phyloP scores from a whole-genome alignment of 306 rosid species.

The Quercus suber region DNA sequence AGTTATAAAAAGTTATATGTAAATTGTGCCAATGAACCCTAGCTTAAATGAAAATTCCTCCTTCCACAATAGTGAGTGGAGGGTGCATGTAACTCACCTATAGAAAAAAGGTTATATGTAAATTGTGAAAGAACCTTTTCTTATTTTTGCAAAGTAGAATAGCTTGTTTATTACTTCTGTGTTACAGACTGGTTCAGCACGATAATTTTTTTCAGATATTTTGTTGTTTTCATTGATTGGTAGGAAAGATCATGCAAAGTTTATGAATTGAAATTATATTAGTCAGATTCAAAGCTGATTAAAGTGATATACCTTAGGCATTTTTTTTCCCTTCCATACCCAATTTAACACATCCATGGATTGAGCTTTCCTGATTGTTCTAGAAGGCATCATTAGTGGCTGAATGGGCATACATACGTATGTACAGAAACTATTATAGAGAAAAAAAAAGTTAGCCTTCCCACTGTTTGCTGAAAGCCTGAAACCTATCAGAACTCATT shows the following conservation, averaged over 20 bases:
- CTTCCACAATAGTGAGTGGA: no score
- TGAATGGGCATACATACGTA: no score
- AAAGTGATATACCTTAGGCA: background rate
- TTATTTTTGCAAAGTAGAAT: background rate
- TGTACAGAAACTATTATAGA: no score
- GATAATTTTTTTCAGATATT: background rate
- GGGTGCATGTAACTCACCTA: no score
- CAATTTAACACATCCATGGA: background rate
- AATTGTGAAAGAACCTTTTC: background rate
- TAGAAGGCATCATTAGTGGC: background rate
- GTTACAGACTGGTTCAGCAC: background rate
- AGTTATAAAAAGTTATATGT: background rate
- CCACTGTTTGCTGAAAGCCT: background rate
- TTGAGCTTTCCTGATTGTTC: background rate
- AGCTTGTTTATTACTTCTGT: background rate
- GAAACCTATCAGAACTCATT: background rate
- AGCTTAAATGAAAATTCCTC: no score
- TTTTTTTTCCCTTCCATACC: background rate
- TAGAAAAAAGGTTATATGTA: no score
- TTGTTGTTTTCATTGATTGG: background rate
- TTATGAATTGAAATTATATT: background rate
- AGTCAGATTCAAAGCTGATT: background rate
- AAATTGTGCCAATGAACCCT: background rate
- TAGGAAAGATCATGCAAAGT: background rate
- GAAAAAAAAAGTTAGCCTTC: background rate